phyloP scores from a whole-genome alignment of 305 asterid species.

The Petunia hybrid region DNA sequence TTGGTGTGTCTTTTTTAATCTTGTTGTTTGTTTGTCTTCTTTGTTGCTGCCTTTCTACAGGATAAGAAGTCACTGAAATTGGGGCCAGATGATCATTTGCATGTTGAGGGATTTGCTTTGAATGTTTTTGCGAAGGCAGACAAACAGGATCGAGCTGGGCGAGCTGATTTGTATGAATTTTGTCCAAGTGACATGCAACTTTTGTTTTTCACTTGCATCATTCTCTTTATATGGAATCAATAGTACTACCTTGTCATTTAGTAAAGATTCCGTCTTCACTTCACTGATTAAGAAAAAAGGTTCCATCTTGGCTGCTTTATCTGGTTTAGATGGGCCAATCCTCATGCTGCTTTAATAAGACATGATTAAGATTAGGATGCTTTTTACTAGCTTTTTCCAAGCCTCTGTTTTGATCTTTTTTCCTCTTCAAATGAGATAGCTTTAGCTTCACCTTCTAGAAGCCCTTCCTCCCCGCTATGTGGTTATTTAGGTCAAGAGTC shows the following conservation, averaged over 20 bases:
- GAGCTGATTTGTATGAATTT: slow-evolving; percentile 70
- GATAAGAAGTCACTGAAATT: slow-evolving; percentile 79
- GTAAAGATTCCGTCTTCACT: neutral
- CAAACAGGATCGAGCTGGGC: slow-evolving; percentile 90
- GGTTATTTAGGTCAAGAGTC: no score
- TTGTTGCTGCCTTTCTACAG: slow-evolving; percentile 40
- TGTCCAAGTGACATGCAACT: neutral
- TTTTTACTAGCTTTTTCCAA: neutral
- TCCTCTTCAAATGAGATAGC: neutral
- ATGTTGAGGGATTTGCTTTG: slow-evolving; percentile 88
- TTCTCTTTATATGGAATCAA: neutral
- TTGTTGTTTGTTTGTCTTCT: slow-evolving; percentile 5
- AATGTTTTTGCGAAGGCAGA: slow-evolving; percentile 87
- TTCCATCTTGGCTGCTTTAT: neutral
- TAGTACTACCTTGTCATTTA: neutral
- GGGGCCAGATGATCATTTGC: slow-evolving; percentile 81
- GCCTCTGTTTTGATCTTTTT: neutral
- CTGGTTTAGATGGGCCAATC: neutral
- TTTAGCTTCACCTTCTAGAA: no score
- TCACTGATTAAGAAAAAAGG: no score
- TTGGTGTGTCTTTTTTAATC: neutral
- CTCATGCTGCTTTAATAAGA: neutral
- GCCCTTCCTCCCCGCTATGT: no score
- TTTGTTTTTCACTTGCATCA: neutral
- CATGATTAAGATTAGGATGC: neutral